phyloP scores from a whole-genome alignment of 129 eudicot species.

The Tagetes patula region DNA sequence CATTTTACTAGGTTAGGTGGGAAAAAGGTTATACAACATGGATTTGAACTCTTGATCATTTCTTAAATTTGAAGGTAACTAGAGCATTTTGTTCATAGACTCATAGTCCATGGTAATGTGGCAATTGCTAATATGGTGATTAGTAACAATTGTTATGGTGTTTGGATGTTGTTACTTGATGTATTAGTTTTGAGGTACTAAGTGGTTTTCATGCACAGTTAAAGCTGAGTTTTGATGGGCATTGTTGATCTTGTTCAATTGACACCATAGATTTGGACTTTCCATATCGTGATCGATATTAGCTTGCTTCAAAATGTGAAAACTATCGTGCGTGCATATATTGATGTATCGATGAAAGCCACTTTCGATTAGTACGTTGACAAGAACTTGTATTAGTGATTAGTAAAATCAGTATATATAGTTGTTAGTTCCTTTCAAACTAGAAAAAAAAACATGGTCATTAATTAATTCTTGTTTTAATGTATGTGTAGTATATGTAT shows the following conservation, averaged over 20 bases:
- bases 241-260: slow-evolving; percentile 30
- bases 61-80: slow-evolving; percentile 42
- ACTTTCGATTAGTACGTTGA: not conserved
- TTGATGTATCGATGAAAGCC: not conserved
- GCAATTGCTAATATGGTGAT: slow-evolving; percentile 6
- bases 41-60: slow-evolving; percentile 31
- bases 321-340: not conserved
- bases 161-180: slow-evolving; percentile 13
- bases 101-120: not conserved
- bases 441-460: too few species aligned
- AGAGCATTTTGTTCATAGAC: not conserved
- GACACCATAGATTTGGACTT: slow-evolving; percentile 3
- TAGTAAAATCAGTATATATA: too few species aligned
- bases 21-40: slow-evolving; percentile 7
- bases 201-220: slow-evolving; percentile 36
- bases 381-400: not conserved
- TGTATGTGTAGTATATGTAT: not conserved
- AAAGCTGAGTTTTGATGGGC: slow-evolving; percentile 22
- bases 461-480: not conserved
- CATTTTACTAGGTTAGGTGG: slow-evolving; percentile 72
- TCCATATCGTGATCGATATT: slow-evolving; percentile 1
- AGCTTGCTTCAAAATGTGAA: slow-evolving; percentile 12
- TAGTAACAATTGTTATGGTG: not conserved
- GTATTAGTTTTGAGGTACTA: slow-evolving; percentile 36
- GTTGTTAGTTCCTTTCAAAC: not conserved